Conservation (phyloP, 1,284 basidiomycete species). For the Hemileia vastatrix region DNA sequence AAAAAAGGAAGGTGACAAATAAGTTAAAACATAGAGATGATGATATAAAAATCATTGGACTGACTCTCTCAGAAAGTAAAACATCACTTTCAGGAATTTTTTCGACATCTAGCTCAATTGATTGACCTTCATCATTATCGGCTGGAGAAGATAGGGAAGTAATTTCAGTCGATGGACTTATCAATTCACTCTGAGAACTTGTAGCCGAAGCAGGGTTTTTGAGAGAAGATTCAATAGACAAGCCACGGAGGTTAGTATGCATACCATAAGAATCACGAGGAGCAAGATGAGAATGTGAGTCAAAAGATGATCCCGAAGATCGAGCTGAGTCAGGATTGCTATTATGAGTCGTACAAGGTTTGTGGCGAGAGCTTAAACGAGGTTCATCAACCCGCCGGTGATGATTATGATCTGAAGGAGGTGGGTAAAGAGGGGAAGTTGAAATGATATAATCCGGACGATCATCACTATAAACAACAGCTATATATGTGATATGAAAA, state of each 20-base stretch:
- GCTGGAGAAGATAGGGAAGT: not conserved
- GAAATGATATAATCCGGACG: too few relatives aligned
- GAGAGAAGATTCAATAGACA: not conserved
- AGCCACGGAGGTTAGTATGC: not conserved
- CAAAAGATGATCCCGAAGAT: not conserved
- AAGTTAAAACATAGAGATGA: not conserved
- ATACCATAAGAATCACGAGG: not conserved
- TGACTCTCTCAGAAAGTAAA: not conserved
- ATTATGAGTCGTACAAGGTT: conserved; percentile 11
- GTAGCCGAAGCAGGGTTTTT: not conserved
- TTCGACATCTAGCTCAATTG: not conserved
- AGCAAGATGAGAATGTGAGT: conserved; percentile 4
- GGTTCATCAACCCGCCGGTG: too few relatives aligned
- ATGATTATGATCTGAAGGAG: too few relatives aligned
- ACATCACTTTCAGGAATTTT: not conserved
- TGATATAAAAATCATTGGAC: not conserved
- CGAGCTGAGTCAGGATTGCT: conserved; percentile 11
- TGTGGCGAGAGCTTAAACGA: too few relatives aligned
- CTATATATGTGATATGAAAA: too few relatives aligned
- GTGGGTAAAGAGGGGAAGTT: too few relatives aligned
- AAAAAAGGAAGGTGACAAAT: too few relatives aligned
- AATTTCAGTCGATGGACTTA: not conserved
- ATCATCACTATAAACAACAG: too few relatives aligned
- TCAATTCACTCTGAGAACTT: conserved; percentile 1
- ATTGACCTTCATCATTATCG: not conserved